Evolutionary conservation across 441 rosid species (phyloP).

Genomic region (Pelargonium cotyledonis): DNA sequence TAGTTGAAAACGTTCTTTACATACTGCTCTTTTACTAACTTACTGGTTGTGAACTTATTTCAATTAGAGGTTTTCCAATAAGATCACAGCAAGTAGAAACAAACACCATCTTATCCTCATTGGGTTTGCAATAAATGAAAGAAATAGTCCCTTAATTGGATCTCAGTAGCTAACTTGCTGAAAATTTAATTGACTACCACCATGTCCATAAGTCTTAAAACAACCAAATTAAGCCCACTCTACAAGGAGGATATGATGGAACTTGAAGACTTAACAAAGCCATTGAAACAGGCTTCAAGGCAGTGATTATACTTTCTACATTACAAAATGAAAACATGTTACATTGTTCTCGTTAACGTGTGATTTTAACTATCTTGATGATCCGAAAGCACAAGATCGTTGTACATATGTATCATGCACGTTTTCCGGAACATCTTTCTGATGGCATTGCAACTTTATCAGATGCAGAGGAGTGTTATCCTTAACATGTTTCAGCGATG

Average conservation of each 20-base stretch:
- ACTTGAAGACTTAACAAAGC: too few relatives aligned
- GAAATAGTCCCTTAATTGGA: too few relatives aligned
- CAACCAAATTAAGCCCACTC: slow-evolving; percentile 15
- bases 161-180: not conserved
- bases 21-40: not conserved
- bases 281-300: too few relatives aligned
- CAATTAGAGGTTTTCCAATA: not conserved
- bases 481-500: not conserved
- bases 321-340: too few relatives aligned
- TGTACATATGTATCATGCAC: not conserved
- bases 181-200: not conserved
- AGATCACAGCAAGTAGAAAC: not conserved
- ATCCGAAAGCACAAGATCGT: too few relatives aligned
- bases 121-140: not conserved
- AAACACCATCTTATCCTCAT: not conserved
- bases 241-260: slow-evolving; percentile 20
- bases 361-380: too few relatives aligned
- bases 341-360: too few relatives aligned
- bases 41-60: not conserved
- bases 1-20: too few relatives aligned
- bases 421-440: not conserved
- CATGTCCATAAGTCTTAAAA: not conserved
- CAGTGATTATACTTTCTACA: too few relatives aligned
- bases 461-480: not conserved
- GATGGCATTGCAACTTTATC: not conserved